Evolutionary conservation across 2,329 filamentous ascomycete genomes (phyloP).

Genomic region (Stachybotrys chlorohalonatus): DNA sequence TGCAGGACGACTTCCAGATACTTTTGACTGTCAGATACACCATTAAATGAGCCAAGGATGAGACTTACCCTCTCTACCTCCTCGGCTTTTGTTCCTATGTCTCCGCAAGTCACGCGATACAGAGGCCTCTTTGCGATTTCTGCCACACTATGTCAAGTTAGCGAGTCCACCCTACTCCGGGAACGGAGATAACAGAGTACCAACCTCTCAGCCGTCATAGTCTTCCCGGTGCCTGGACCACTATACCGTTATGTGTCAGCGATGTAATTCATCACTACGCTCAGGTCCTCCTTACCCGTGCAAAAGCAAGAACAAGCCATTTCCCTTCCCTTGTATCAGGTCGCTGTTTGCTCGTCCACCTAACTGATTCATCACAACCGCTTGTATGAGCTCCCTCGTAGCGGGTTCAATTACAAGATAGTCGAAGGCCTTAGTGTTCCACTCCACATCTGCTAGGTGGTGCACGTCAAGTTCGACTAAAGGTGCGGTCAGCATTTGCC

Average conservation of each 20-base stretch:
- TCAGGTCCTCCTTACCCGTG: slow-evolving; percentile 7
- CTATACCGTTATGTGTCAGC: background rate
- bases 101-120: slow-evolving; percentile 9
- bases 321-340: slow-evolving; percentile 11
- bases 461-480: background rate
- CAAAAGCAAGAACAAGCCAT: slow-evolving; percentile 12
- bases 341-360: background rate
- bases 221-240: slow-evolving; percentile 17
- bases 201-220: slow-evolving; percentile 8
- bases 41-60: background rate
- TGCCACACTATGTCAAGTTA: slow-evolving; percentile 2
- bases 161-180: background rate
- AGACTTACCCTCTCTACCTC: slow-evolving; percentile 5
- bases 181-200: background rate
- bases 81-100: slow-evolving; percentile 8
- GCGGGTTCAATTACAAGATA: background rate
- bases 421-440: background rate
- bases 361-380: background rate
- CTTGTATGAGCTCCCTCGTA: background rate
- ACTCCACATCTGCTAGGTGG: background rate
- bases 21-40: background rate
- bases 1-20: slow-evolving; percentile 5
- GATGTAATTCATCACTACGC: background rate
- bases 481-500: background rate
- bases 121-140: slow-evolving; percentile 6